A percentile compares a stretch with the other conserved stretches of the same genome.
Conservation (phyloP, 352 stramenopile species). For the Phytophthora pseudosyringae region DNA sequence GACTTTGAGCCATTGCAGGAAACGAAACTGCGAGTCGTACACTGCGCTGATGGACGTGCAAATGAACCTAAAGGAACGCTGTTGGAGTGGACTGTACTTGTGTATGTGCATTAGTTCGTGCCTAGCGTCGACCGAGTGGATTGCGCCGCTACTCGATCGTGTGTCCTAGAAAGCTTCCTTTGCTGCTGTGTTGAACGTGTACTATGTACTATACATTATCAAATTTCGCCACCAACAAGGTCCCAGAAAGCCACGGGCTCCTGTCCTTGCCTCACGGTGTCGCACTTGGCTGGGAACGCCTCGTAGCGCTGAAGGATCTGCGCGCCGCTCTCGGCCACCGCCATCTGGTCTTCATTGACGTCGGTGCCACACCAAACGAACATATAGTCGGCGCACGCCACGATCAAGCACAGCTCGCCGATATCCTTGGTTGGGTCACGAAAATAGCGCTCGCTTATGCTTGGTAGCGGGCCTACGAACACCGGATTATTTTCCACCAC, state of each 20-base stretch:
- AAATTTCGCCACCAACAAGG: conserved; percentile 52
- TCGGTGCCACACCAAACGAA: conserved; percentile 83
- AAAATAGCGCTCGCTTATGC: conserved; percentile 61
- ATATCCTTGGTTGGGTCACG: conserved; percentile 63
- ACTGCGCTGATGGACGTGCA: conserved; percentile 2
- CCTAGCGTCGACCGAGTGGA: conserved; percentile 1
- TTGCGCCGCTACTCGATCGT: not conserved
- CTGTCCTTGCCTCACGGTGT: conserved; percentile 72
- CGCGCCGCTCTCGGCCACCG: conserved; percentile 65
- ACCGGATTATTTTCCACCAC: conserved; percentile 52
- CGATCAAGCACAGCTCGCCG: conserved; percentile 67
- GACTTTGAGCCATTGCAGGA: too few species aligned
- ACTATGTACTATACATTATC: conserved; percentile 36
- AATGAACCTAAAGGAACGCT: not conserved
- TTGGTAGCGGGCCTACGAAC: conserved; percentile 61
- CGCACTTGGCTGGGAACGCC: conserved; percentile 73
- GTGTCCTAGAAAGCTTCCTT: conserved; percentile 13
- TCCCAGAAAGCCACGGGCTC: conserved; percentile 78
- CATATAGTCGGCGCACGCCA: conserved; percentile 77
- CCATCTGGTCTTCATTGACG: conserved; percentile 54
- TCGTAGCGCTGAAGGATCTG: conserved; percentile 80
- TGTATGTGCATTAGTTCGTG: conserved; percentile 31
- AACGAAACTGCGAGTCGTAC: not conserved
- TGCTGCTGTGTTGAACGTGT: conserved; percentile 6
- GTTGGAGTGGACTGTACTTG: conserved; percentile 6